A percentile compares a stretch with the other conserved stretches of the same genome.
phyloP scores from a whole-genome alignment of 306 rosid genomes.

The Rosa persica region DNA sequence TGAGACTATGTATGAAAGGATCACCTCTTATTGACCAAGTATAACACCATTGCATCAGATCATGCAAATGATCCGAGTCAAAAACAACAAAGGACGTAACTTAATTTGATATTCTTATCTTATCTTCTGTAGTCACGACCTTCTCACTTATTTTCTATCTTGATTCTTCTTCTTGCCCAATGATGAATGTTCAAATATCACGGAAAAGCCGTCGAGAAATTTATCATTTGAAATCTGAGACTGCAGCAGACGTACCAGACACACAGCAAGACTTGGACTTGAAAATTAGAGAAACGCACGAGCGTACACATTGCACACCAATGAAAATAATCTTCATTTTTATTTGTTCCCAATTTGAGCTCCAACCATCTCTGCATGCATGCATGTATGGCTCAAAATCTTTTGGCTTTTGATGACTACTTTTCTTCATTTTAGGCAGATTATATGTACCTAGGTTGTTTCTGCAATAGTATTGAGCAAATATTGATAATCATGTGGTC shows the following conservation, averaged over 20 bases:
- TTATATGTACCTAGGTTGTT: neutral
- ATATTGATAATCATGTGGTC: neutral
- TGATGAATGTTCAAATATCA: slow-evolving; percentile 14
- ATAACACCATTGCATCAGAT: neutral
- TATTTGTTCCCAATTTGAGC: neutral
- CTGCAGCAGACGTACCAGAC: neutral
- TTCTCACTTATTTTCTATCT: neutral
- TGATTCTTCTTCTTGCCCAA: neutral
- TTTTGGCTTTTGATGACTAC: neutral
- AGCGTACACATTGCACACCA: neutral
- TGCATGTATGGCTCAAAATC: neutral
- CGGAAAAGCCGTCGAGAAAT: slow-evolving; percentile 9
- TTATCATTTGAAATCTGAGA: neutral
- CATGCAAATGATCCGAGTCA: slow-evolving; percentile 7
- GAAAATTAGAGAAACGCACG: neutral
- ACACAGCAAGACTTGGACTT: neutral
- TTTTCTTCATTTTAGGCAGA: neutral
- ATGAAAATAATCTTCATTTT: neutral
- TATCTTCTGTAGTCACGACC: slow-evolving; percentile 16
- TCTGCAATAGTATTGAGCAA: neutral
- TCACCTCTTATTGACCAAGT: neutral
- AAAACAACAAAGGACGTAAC: slow-evolving; percentile 19
- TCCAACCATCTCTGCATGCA: neutral
- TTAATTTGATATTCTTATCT: neutral
- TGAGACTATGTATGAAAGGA: neutral